Percentiles rank a stretch among this genome's conserved stretches.
Evolutionary conservation across 148 eudicot species (phyloP).

Genomic region (Vaccinium myrtillus): DNA sequence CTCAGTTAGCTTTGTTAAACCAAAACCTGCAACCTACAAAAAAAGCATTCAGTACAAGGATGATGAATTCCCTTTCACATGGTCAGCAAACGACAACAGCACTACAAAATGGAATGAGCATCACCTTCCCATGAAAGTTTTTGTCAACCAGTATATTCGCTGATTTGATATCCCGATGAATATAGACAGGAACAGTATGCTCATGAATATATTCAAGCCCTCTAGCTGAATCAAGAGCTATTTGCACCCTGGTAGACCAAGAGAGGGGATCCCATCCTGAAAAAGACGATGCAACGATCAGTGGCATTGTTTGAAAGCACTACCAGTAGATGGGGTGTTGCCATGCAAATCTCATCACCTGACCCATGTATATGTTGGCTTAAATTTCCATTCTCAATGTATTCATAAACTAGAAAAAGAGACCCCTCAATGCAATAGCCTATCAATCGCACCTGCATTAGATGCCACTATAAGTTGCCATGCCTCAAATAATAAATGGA

Average conservation of each 20-base stretch:
- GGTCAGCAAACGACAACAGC: not conserved
- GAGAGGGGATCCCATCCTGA: conserved; percentile 59
- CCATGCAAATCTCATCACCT: conserved; percentile 35
- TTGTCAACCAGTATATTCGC: conserved; percentile 86
- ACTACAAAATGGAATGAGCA: not conserved
- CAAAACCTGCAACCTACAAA: conserved; percentile 93
- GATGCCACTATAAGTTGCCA: not conserved
- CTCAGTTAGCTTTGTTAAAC: conserved; percentile 80
- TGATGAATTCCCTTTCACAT: not conserved
- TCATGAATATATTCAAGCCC: conserved; percentile 98
- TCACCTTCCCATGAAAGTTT: conserved; percentile 80
- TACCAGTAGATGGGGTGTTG: not conserved
- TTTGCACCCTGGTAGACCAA: conserved; percentile 87
- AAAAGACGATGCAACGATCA: conserved; percentile 2
- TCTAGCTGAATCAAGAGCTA: conserved; percentile 95
- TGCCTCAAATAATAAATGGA: not conserved
- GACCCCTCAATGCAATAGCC: conserved; percentile 82
- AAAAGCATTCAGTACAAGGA: not conserved
- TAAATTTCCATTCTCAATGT: conserved; percentile 76
- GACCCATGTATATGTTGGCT: conserved; percentile 71
- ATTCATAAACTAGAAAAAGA: conserved; percentile 80
- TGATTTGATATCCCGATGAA: conserved; percentile 93
- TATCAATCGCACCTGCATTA: conserved; percentile 73
- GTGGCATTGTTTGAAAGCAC: not conserved
- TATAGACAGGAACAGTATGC: conserved; percentile 90